Evolutionary conservation across 2,329 filamentous ascomycete species (phyloP), one percentile per base, ranked within the genome.

Genomic region (Beauveria varroae): DNA sequence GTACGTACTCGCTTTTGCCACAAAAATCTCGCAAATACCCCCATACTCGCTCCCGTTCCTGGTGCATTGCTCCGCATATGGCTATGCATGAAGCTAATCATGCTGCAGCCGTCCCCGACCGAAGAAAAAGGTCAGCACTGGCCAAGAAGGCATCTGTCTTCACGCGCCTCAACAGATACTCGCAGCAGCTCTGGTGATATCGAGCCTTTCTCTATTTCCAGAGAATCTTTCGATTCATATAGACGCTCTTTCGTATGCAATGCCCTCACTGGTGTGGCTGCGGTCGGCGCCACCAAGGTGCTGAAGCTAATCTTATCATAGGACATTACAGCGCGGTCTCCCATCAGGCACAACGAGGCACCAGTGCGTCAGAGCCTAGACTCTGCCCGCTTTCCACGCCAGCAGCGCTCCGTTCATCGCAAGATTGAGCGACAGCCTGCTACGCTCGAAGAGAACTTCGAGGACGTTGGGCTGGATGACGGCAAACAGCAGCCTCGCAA

Each of bases 141-240:
- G 92, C 81, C 81, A 28, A 79, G 79, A 66, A 77, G 79, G 64
- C 79, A 80, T 64, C 74, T 84, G 61, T 70, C 75, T 14, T 80
- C 82, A 10, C 78, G 81, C 61, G 77, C 76, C 49, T 86, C 84
- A 5, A 80, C 77, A 66, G 81, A 84, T 65, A 81, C 78, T 37
- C 76, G 76, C 61, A 86, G 82, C 70, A 84, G 88, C 67, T 79
- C 90, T 63, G 86, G 87, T 68, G 91, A 96, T 64, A 93, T 92
- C 68, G 93, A 98, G 72, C 92, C 89, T 16, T 98, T 98, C 73
- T 91, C 89, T 65, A 98, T 98, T 72, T 96, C 93, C 43, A 85
- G 93, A 69, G 95, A 98, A 76, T 97, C 93, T 2, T 98, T 98
- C 71, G 95, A 98, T 73, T 96, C 93, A 3, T 98, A 98, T 76